phyloP scores from a whole-genome alignment of 163 green algal genomes.

The Chloromonas sp. region DNA sequence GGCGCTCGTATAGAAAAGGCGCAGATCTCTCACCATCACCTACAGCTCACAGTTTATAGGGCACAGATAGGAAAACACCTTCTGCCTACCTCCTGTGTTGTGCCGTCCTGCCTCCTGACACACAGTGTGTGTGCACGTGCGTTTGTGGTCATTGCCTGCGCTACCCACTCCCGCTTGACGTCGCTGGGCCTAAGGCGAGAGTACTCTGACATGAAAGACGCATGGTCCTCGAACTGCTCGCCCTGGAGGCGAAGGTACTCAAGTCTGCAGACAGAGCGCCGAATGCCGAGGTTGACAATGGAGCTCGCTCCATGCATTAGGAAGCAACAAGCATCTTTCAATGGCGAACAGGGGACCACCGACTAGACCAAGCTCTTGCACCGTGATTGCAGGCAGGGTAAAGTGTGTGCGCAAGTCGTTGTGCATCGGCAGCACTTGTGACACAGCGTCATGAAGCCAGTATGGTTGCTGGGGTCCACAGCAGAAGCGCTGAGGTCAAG shows the following conservation, averaged over 20 bases:
- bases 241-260: slow-evolving; percentile 9
- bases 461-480: too few species aligned
- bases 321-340: background rate
- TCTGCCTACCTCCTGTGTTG: background rate
- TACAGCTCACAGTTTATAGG: too few species aligned
- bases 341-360: background rate
- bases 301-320: too few species aligned
- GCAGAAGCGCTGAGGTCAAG: background rate
- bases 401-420: background rate
- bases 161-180: slow-evolving; percentile 26
- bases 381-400: background rate
- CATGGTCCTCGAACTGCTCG: slow-evolving; percentile 9
- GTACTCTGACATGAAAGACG: slow-evolving; percentile 26
- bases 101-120: slow-evolving; percentile 6
- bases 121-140: slow-evolving; percentile 19
- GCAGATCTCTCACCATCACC: too few species aligned
- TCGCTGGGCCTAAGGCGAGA: slow-evolving; percentile 21
- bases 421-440: background rate
- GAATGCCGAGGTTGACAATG: too few species aligned
- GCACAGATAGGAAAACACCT: too few species aligned
- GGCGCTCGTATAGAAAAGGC: too few species aligned
- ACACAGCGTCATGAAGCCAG: background rate
- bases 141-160: slow-evolving; percentile 34
- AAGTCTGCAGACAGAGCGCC: background rate
- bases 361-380: background rate